Evolutionary conservation across 2,329 filamentous ascomycete species (phyloP).

Genomic region (Neonectria neomacrospora): DNA sequence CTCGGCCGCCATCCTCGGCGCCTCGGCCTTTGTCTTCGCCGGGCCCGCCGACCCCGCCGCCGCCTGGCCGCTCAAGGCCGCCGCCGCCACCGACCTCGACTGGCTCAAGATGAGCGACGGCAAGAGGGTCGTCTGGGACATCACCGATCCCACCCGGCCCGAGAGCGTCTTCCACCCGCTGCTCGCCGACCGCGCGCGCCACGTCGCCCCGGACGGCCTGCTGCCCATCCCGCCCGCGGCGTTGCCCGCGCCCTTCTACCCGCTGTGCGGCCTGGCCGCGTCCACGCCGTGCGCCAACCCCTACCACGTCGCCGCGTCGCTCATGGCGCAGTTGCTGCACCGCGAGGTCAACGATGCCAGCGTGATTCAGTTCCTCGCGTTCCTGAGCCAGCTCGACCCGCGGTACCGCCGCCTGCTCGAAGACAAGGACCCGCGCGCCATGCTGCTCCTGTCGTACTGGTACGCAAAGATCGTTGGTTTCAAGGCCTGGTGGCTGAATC

Average conservation of each 20-base stretch:
- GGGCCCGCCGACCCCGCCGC: constrained; percentile 55
- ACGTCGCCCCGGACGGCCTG: constrained; percentile 22
- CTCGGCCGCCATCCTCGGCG: constrained; percentile 58
- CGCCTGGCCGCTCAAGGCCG: constrained; percentile 66
- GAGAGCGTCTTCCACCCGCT: constrained; percentile 59
- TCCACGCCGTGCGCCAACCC: constrained; percentile 43
- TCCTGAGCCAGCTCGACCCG: constrained; percentile 57
- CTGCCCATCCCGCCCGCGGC: constrained; percentile 22
- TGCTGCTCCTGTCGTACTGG: constrained; percentile 68
- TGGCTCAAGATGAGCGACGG: constrained; percentile 69
- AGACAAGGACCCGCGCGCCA: constrained; percentile 61
- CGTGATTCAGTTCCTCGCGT: constrained; percentile 58
- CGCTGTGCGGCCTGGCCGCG: constrained; percentile 42
- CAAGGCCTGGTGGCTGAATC: constrained; percentile 59
- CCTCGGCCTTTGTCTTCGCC: constrained; percentile 57
- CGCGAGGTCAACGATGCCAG: constrained; percentile 52
- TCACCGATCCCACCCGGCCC: constrained; percentile 59
- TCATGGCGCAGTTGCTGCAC: constrained; percentile 53
- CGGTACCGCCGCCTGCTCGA: constrained; percentile 58
- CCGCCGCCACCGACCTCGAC: constrained; percentile 58
- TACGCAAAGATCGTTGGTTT: constrained; percentile 59
- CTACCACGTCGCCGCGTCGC: constrained; percentile 48
- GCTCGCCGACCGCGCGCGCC: constrained; percentile 13
- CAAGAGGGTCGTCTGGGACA: constrained; percentile 64
- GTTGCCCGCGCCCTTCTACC: constrained; percentile 49